These are phyloP conservation scores for Talaromyces adpressus DNA, from an alignment of 495 filamentous ascomycete species.

Conservation along the genomic window DNA sequence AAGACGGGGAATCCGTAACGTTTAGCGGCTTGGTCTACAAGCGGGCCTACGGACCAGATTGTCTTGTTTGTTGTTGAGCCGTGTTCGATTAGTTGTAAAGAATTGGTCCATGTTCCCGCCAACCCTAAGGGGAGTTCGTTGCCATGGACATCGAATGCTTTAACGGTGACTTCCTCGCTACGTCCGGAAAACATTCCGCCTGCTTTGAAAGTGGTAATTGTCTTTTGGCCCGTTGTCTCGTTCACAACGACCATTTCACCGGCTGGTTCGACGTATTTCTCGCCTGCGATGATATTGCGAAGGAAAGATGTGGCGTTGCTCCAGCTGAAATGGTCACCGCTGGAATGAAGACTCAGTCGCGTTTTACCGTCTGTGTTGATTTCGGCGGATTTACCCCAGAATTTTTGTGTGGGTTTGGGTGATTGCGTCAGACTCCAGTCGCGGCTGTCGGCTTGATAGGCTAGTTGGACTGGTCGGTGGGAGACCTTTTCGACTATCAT, in stretches of 20 bases:
- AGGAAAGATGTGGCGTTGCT: conserved; percentile 79
- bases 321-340: conserved; percentile 77
- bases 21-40: conserved; percentile 67
- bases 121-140: conserved; percentile 54
- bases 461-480: conserved; percentile 86
- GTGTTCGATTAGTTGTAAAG: conserved; percentile 54
- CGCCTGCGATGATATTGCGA: conserved; percentile 92
- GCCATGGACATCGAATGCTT: conserved; percentile 60
- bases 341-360: conserved; percentile 62
- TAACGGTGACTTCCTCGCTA: conserved; percentile 78
- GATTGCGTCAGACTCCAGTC: conserved; percentile 82
- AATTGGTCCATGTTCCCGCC: conserved; percentile 75
- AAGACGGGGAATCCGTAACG: conserved; percentile 86
- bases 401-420: conserved; percentile 86
- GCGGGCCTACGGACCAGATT: conserved; percentile 69
- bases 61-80: conserved; percentile 48
- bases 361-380: conserved; percentile 85
- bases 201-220: conserved; percentile 76
- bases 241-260: conserved; percentile 75
- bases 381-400: conserved; percentile 96
- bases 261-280: conserved; percentile 96
- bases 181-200: conserved; percentile 96
- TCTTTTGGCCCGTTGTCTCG: conserved; percentile 73
- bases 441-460: conserved; percentile 81
- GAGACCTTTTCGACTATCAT: conserved; percentile 89